phyloP scores from a whole-genome alignment of 2,329 filamentous ascomycete genomes.

The Colletotrichum aenigma region DNA sequence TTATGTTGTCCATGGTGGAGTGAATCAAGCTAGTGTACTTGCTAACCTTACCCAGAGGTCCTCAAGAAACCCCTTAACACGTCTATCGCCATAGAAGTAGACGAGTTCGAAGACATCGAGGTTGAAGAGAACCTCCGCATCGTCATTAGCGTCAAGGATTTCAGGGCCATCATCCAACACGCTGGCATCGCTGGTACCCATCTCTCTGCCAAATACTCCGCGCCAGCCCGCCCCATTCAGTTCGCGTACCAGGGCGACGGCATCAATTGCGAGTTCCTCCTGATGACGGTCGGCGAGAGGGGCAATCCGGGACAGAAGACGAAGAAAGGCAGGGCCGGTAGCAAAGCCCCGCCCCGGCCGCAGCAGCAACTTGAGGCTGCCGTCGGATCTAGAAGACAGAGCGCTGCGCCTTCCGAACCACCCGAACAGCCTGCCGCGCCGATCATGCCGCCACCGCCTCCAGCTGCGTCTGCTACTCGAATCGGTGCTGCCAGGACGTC shows the following conservation, averaged over 20 bases:
- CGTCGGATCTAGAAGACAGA: conserved; percentile 43
- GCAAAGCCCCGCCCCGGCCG: conserved; percentile 39
- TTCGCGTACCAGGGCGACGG: conserved; percentile 73
- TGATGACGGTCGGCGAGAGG: conserved; percentile 80
- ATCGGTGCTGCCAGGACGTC: conserved; percentile 19
- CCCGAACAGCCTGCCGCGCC: conserved; percentile 27
- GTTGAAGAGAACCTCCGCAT: conserved; percentile 80
- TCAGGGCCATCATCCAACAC: conserved; percentile 78
- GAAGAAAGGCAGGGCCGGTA: conserved; percentile 41
- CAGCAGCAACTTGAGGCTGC: conserved; percentile 53
- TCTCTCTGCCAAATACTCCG: conserved; percentile 72
- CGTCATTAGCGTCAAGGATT: conserved; percentile 82
- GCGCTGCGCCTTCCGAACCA: conserved; percentile 40
- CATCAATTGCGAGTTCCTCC: conserved; percentile 75
- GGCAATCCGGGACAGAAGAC: conserved; percentile 52
- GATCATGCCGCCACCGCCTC: conserved; percentile 30
- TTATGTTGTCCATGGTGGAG: not conserved
- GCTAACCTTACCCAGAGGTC: conserved; percentile 56
- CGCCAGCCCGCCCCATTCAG: conserved; percentile 73
- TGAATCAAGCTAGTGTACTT: not conserved
- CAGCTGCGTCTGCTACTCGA: conserved; percentile 21
- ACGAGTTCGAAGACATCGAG: conserved; percentile 77
- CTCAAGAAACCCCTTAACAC: conserved; percentile 82
- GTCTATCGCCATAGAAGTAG: conserved; percentile 75
- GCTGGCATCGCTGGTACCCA: conserved; percentile 72